Evolutionary conservation across 2,329 filamentous ascomycete genomes (phyloP), one percentile per base, ranked within the genome.

Genomic region (Colletotrichum abscissum): DNA sequence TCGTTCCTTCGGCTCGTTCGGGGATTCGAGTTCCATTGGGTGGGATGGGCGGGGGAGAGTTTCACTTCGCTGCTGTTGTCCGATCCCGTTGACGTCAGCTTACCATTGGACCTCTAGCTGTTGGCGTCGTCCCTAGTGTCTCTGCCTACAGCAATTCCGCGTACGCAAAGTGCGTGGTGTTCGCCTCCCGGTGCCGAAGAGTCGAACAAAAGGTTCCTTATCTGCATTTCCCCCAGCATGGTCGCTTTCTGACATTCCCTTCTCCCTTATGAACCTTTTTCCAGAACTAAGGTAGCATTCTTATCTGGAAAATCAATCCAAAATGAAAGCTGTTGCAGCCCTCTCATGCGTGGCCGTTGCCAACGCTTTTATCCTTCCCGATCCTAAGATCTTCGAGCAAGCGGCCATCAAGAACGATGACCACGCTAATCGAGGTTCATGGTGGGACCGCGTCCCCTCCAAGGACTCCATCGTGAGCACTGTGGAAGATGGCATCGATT

Each of bases 281-380:
- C 14, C 22, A 55, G 35, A 71, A 49, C 4, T 5, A 28, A 59
- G 38, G 16, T 46, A 69, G 22, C 9, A 28, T 11, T 28, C 4
- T 35, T 70, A 30, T 24, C 46, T 7, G 35, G 42, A 24, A 42
- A 54, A 54, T 16, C 9, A n/a, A 42, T 26, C 2, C 59, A 73
- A 74, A 55, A 89, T 88, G 87, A 88, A 83, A 80, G 81, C 88
- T 78, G 80, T 81, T 64, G 81, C 81, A 60, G 76, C 89, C 57
- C 78, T 90, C 74, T 85, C 87, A 69, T 80, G 89, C 63, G 84
- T 86, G 76, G 86, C 87, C 35, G 75, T 88, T 63, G 81, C 84
- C 74, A 81, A 86, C 65, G 88, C 88, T 30, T 84, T 90, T 66
- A 86, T 90, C 72, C 81, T 91, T 62, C 87, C 88, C 19, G 83